A percentile compares a stretch with the other conserved stretches of the same genome.
Evolutionary conservation across 495 filamentous ascomycete species (phyloP).

Genomic region (Parmelia sp.): DNA sequence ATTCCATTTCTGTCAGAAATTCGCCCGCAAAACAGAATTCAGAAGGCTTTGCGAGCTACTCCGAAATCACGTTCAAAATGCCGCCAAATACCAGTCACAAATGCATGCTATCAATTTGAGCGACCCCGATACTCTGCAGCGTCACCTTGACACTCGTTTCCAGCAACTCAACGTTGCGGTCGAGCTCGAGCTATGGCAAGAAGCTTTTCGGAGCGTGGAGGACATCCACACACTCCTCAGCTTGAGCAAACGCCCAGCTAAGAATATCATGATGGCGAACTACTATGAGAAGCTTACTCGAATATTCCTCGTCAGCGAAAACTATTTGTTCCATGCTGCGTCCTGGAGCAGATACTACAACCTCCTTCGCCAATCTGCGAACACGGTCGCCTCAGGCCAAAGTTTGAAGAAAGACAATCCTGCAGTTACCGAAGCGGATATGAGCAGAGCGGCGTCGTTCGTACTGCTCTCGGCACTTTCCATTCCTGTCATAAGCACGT

Average conservation of each 20-base stretch:
- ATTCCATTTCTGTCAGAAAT: slow-evolving; percentile 97
- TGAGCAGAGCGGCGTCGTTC: slow-evolving; percentile 84
- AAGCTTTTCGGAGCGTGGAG: slow-evolving; percentile 97
- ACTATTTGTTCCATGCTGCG: slow-evolving; percentile 98
- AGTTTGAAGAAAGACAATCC: slow-evolving; percentile 91
- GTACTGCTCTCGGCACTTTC: slow-evolving; percentile 92
- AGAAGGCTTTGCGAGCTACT: slow-evolving; percentile 94
- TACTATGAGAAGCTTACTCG: slow-evolving; percentile 99
- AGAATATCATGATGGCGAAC: slow-evolving; percentile 99
- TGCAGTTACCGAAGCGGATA: slow-evolving; percentile 76
- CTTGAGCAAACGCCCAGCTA: slow-evolving; percentile 97
- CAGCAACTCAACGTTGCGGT: slow-evolving; percentile 98
- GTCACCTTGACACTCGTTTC: slow-evolving; percentile 95
- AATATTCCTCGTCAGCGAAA: slow-evolving; percentile 98
- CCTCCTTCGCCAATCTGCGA: slow-evolving; percentile 85
- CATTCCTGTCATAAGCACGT: slow-evolving; percentile 98
- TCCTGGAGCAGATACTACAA: slow-evolving; percentile 97
- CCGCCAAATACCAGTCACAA: slow-evolving; percentile 96
- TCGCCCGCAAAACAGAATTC: slow-evolving; percentile 98
- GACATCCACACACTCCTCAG: slow-evolving; percentile 98
- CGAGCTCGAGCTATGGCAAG: slow-evolving; percentile 97
- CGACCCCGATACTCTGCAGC: slow-evolving; percentile 93
- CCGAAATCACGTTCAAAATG: slow-evolving; percentile 97
- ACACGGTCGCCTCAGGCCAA: slow-evolving; percentile 74
- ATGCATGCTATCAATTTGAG: slow-evolving; percentile 99